Evolutionary conservation across 148 eudicot genomes (phyloP).

Genomic region (Spergularia bocconei): DNA sequence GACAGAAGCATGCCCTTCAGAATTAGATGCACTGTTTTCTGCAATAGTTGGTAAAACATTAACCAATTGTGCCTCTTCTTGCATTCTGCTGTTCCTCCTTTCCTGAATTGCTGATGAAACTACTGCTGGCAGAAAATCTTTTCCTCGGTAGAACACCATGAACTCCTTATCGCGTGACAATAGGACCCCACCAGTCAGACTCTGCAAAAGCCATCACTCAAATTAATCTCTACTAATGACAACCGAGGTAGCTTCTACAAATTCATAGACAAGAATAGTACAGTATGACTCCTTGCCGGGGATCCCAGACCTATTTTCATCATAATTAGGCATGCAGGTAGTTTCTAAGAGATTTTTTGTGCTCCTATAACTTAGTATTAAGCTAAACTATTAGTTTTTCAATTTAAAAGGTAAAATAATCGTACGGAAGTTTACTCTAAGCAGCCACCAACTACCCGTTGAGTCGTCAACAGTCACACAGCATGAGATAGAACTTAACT

Average conservation of each 20-base stretch:
- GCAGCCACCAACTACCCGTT: too few relatives aligned
- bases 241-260: neutral
- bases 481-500: too few relatives aligned
- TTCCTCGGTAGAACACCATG: constrained; percentile 85
- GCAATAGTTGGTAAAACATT: constrained; percentile 22
- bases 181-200: constrained; percentile 77
- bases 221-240: neutral
- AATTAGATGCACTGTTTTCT: constrained; percentile 24
- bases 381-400: too few relatives aligned
- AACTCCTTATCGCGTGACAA: constrained; percentile 83
- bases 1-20: constrained; percentile 23
- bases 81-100: constrained; percentile 52
- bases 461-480: too few relatives aligned
- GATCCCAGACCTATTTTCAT: too few relatives aligned
- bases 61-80: constrained; percentile 23
- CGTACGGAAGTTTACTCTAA: too few relatives aligned
- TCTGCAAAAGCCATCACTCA: constrained; percentile 42
- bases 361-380: too few relatives aligned
- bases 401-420: too few relatives aligned
- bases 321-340: too few relatives aligned
- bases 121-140: constrained; percentile 89
- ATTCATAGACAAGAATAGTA: neutral
- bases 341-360: too few relatives aligned
- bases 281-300: neutral
- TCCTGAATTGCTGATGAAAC: constrained; percentile 87